Base-by-base conservation (phyloP, 2,329 filamentous ascomycete genomes). In the Sporothrix schenckii region DNA sequence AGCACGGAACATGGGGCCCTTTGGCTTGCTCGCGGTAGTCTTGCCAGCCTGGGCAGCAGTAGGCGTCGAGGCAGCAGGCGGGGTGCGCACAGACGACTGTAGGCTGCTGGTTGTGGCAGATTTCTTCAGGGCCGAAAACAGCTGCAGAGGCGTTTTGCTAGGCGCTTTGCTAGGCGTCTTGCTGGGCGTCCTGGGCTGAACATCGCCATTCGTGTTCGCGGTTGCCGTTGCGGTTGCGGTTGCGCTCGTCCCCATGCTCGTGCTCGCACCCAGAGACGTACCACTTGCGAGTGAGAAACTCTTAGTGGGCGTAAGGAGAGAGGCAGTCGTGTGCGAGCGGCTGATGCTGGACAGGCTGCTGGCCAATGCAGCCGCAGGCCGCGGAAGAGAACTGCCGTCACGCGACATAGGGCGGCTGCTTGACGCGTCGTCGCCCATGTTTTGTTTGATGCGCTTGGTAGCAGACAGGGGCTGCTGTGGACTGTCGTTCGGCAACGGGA, bases 231-330 rank as follows among this genome's bases (percentile, higher is more conserved):
- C 24, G 24, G 56, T 16, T 27, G 1, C 41, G 41, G 41, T 14
- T 14, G 41, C 24, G 24, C 24, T 24, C 24, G 24, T 24, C 24
- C 27, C 4, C 27, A 5, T 19, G 4, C n/a, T 27, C 34, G 86
- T 58, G 1, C 69, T 61, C 0, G 86, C 58, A 0, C 68, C 63
- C 0, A 86, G 80, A 9, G 84, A 82, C 76, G 87, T 88, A 68
- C 81, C 80, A 74, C 83, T 88, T 69, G 84, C 80, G 88, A 47
- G 89, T 87, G 67, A 92, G 79, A 0, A 44, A 44, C 92, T 83
- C 78, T 92, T 93, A 10, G 92, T 95, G 0, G 93, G 93, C 6
- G 92, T 96, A 79, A 89, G 87, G 41, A 94, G 82, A 71, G 83
- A 88, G 72, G 83, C 82, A 72, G 83, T 80, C 72, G 86, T 83